Percentiles rank a stretch among this genome's conserved stretches.
Evolutionary conservation across 1,139 yeast species (phyloP).

Genomic region (Hemisphaericaspora xylanilytica): DNA sequence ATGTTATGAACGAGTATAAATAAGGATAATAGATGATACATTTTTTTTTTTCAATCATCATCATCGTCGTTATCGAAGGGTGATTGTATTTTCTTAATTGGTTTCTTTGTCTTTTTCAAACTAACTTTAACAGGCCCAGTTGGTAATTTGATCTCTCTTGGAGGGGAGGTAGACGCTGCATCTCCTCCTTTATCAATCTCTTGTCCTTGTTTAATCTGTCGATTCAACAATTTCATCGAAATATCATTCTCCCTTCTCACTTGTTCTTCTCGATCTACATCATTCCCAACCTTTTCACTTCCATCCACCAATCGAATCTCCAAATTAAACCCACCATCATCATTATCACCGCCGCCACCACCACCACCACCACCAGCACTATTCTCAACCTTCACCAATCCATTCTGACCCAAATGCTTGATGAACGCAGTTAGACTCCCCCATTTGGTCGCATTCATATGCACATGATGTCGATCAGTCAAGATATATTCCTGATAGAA

Average conservation of each 20-base stretch:
- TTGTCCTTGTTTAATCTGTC: slow-evolving; percentile 52
- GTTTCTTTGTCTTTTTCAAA: slow-evolving; percentile 7
- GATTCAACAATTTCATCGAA: slow-evolving; percentile 38
- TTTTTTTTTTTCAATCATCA: background rate
- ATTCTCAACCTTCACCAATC: slow-evolving; percentile 55
- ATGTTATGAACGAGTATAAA: slow-evolving; percentile 48
- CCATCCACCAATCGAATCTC: slow-evolving; percentile 31
- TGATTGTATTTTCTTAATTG: slow-evolving; percentile 5
- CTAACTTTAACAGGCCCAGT: slow-evolving; percentile 8
- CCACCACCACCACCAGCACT: slow-evolving; percentile 40
- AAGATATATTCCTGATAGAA: slow-evolving; percentile 85
- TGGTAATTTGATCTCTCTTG: slow-evolving; percentile 2
- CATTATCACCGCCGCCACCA: slow-evolving; percentile 40
- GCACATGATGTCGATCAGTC: slow-evolving; percentile 76
- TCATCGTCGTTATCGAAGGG: slow-evolving; percentile 7
- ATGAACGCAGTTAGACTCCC: slow-evolving; percentile 67
- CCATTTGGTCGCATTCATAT: slow-evolving; percentile 89
- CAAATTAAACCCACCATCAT: slow-evolving; percentile 40
- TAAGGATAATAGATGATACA: background rate
- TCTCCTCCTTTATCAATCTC: slow-evolving; percentile 6
- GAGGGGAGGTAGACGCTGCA: background rate
- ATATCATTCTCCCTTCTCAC: slow-evolving; percentile 41
- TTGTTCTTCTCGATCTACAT: slow-evolving; percentile 26
- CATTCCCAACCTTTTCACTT: slow-evolving; percentile 14
- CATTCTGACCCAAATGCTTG: slow-evolving; percentile 57